A percentile compares a stretch with the other conserved stretches of the same genome.
Evolutionary conservation across 371 early-diverging fungal species (phyloP).

Genomic region (Fennellomyces sp.): DNA sequence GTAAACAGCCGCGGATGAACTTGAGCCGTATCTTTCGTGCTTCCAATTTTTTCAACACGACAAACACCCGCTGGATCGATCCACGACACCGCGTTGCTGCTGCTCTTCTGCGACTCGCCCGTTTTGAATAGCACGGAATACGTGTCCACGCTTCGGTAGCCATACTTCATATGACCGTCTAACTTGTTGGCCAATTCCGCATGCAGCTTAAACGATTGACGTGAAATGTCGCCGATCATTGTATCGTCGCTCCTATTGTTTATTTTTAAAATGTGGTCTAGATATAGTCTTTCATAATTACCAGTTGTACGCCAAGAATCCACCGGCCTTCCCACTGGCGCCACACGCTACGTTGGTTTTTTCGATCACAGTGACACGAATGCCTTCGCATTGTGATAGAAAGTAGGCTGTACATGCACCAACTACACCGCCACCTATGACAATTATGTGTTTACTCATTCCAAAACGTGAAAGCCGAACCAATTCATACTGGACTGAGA

Average conservation of each 20-base stretch:
- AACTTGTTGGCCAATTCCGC: slow-evolving; percentile 56
- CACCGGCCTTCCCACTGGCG: slow-evolving; percentile 76
- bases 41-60: slow-evolving; percentile 51
- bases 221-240: slow-evolving; percentile 47
- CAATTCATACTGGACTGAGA: too few relatives aligned
- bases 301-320: slow-evolving; percentile 73
- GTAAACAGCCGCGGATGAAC: slow-evolving; percentile 63
- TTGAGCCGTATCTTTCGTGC: slow-evolving; percentile 59
- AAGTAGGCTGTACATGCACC: slow-evolving; percentile 68
- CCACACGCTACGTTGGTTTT: slow-evolving; percentile 61
- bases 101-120: neutral
- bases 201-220: slow-evolving; percentile 65
- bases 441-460: slow-evolving; percentile 22
- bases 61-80: slow-evolving; percentile 32
- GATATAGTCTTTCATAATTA: slow-evolving; percentile 2
- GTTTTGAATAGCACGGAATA: slow-evolving; percentile 40
- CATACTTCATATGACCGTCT: slow-evolving; percentile 56
- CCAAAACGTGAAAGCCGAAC: too few relatives aligned
- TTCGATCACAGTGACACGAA: slow-evolving; percentile 57
- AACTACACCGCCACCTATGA: slow-evolving; percentile 63
- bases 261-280: neutral
- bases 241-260: slow-evolving; percentile 48
- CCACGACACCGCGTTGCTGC: slow-evolving; percentile 35
- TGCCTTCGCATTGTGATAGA: slow-evolving; percentile 28
- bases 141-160: slow-evolving; percentile 61